Evolutionary conservation across 495 filamentous ascomycete species (phyloP).

Genomic region (Hyphodiscus hymeniophilus): DNA sequence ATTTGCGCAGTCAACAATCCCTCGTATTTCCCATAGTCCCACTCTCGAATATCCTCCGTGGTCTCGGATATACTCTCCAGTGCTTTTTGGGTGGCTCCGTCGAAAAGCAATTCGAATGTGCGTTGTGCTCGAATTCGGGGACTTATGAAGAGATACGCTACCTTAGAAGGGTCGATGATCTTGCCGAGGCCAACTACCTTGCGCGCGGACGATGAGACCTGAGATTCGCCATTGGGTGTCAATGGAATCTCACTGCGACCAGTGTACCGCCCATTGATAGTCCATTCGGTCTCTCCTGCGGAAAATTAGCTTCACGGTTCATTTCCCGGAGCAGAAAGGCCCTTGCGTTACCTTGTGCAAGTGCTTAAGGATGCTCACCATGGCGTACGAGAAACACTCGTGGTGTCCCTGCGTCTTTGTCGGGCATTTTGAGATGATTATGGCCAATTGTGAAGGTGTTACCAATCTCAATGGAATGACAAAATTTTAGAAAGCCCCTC

Average conservation of each 20-base stretch:
- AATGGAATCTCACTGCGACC: conserved; percentile 64
- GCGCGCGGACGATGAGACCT: conserved; percentile 55
- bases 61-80: conserved; percentile 42
- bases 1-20: conserved; percentile 61
- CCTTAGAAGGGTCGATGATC: conserved; percentile 58
- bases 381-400: conserved; percentile 74
- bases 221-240: conserved; percentile 60
- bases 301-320: background rate
- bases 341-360: background rate
- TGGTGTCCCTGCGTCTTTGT: conserved; percentile 46
- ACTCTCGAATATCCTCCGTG: conserved; percentile 60
- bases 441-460: background rate
- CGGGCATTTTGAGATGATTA: conserved; percentile 28
- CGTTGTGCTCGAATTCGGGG: conserved; percentile 62
- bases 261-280: conserved; percentile 69
- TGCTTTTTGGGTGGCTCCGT: conserved; percentile 25
- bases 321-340: background rate
- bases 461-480: too few species aligned
- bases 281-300: conserved; percentile 71
- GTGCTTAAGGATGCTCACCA: conserved; percentile 21
- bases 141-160: conserved; percentile 66
- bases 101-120: conserved; percentile 68
- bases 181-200: conserved; percentile 61
- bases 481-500: too few species aligned
- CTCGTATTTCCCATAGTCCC: conserved; percentile 77